phyloP scores from a whole-genome alignment of 192 early-diverging fungal species.

The Jimgerdemannia lactiflua region DNA sequence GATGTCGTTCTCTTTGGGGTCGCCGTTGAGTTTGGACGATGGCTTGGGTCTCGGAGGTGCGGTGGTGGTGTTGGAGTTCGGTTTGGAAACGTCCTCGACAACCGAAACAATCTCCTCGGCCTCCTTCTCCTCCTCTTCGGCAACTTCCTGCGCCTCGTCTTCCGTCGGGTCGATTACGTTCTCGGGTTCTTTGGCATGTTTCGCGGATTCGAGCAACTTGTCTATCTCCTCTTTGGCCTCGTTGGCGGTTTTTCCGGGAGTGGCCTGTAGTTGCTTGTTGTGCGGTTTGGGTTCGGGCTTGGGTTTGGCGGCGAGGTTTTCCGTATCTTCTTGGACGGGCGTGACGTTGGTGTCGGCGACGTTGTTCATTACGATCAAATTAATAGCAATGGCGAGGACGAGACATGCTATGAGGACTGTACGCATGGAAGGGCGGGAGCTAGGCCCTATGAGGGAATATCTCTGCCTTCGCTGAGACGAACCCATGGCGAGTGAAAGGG shows the following conservation, averaged over 20 bases:
- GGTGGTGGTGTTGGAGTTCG: conserved; percentile 33
- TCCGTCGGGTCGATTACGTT: conserved; percentile 24
- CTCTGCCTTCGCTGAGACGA: too few relatives aligned
- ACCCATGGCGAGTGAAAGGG: not conserved
- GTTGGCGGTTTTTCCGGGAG: too few relatives aligned
- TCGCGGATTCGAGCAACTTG: conserved; percentile 22
- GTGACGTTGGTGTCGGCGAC: conserved; percentile 33
- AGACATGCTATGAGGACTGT: conserved; percentile 54
- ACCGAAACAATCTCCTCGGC: conserved; percentile 39
- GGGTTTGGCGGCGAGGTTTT: not conserved
- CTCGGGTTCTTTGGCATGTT: too few relatives aligned
- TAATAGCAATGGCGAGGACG: conserved; percentile 84
- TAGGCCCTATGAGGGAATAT: not conserved
- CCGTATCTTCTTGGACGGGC: too few relatives aligned
- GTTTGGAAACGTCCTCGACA: conserved; percentile 45
- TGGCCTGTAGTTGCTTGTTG: not conserved
- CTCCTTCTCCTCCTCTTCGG: conserved; percentile 40
- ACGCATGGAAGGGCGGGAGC: not conserved
- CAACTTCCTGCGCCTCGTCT: conserved; percentile 43
- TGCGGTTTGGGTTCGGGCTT: not conserved
- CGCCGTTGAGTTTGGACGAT: not conserved
- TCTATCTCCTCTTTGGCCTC: not conserved
- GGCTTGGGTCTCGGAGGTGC: not conserved
- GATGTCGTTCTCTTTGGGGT: not conserved
- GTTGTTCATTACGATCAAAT: conserved; percentile 87